Base-by-base conservation (phyloP, 768 basidiomycete species). In the Tulasnella calospora region DNA sequence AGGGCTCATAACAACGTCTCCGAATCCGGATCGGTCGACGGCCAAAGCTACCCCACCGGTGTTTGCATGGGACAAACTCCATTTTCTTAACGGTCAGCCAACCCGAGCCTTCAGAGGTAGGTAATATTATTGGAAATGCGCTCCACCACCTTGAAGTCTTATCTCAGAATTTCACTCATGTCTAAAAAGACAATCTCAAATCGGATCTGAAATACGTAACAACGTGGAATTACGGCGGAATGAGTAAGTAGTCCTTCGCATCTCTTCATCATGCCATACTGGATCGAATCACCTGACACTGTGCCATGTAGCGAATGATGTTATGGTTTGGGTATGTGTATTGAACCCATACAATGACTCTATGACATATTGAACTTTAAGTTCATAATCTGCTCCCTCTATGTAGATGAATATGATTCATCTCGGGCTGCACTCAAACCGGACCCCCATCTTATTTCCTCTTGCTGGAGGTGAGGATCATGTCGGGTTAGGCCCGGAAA, bases 361-460 rank as follows among this genome's bases (percentile, higher is more conserved):
- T 38, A 9, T 38, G 41, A 44, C 41, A 10, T 8, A 9, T 44
- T 2, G 6, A 9, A 44, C 13, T 15, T 15, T 8, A 44, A 15
- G 41, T 15, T 44, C 41, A 44, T 10, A 8, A 8, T 44, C 13
- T 10, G 41, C 41, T 13, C 12, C 55, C 8, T n/a, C n/a, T 6
- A 5, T 46, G 2, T 44, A 44, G 40, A 8, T 36, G 55, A 90
- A 92, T 81, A 4, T 46, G 2, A 85, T 91, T 46, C 91, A 91
- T 80, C 86, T 92, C 17, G 89, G 85, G 12, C 72, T 88, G 36
- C 85, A 91, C 80, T 90, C 90, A 7, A 70, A 80, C 4, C 87
- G 90, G 40, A 86, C 90, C 51, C 89, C 90, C 6, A 85, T 92
- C 79, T 81, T 92, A 6, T 86, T 88, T 1, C 86, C 87, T 82